These are phyloP conservation scores for Trichothecium sympodiale DNA, from an alignment of 2,329 filamentous ascomycete species.

Conservation along the genomic window DNA sequence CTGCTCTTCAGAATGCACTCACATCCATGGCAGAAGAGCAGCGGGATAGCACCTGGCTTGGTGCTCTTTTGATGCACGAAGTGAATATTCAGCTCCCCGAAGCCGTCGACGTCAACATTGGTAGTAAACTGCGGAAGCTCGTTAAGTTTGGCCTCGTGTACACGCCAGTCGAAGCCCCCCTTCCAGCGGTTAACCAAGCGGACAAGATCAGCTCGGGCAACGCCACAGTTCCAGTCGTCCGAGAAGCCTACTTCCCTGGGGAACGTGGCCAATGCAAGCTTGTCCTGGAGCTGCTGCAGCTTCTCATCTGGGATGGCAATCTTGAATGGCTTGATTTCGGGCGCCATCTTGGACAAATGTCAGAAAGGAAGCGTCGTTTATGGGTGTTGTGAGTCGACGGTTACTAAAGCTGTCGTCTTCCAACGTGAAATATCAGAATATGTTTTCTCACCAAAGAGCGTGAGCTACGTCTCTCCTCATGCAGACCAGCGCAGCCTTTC, in stretches of 20 bases:
- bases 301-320: conserved; percentile 21
- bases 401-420: too few relatives aligned
- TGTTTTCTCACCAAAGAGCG: too few relatives aligned
- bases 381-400: too few relatives aligned
- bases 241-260: conserved; percentile 19
- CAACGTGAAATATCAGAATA: too few relatives aligned
- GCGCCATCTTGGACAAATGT: conserved; percentile 7
- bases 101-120: conserved; percentile 40
- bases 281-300: conserved; percentile 17
- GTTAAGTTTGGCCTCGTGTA: conserved; percentile 47
- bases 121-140: conserved; percentile 45
- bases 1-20: conserved; percentile 6
- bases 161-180: conserved; percentile 50
- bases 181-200: conserved; percentile 25
- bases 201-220: conserved; percentile 18
- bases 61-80: conserved; percentile 48
- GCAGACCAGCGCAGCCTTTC: too few relatives aligned
- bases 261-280: conserved; percentile 18
- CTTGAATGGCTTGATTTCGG: conserved; percentile 19
- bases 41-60: conserved; percentile 42
- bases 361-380: too few relatives aligned
- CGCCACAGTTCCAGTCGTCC: conserved; percentile 20
- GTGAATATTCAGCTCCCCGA: conserved; percentile 49
- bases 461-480: too few relatives aligned
- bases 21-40: conserved; percentile 60